Evolutionary conservation across 768 basidiomycete genomes (phyloP), one percentile per base, ranked within the genome.

Genomic region (Pleurotus djamor): DNA sequence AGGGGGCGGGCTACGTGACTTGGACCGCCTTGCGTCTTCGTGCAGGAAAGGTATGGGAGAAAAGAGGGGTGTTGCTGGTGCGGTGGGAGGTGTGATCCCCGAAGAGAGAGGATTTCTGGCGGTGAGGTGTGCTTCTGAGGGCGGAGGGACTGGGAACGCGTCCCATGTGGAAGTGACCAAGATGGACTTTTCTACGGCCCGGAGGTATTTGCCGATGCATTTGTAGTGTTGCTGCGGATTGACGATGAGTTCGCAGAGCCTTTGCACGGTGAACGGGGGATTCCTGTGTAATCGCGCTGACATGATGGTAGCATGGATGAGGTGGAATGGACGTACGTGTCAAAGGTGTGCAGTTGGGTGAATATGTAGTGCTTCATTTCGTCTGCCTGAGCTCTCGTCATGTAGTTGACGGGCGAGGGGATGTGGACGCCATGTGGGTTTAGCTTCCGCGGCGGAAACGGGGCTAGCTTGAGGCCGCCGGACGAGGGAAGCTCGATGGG

Each of bases 21-120:
- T 86, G 41, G 90, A 91, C 56, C 89, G 83, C 58, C 92, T 83
- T 16, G 90, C 88, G 69, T 93, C 91, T 52, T 88, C 85, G 66
- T 94, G 92, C 28, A 93, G 75, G 80, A 94, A 94, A 5, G 92
- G 85, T 60, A 94, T 94, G 4, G 92, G 92, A 2, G 90, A 91
- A 73, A 94, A 94, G 55, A 94, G 76, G 3, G 92, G 92, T 9
- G 92, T 94, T 48, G 83, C 77, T 1, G 92, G 90, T 44, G 78
- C 78, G 33, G 85, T 84, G 58, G 82, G 79, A 10, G 80, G 71
- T 10, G 78, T 74, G 13, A 79, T 72, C 43, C 79, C 76, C 17
- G 81, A 71, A 14, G 80, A 70, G 48, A 83, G 74, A 58, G 75
- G 74, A 49, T 72, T 75, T 32, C 75, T 73, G 33, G 43, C 38